A percentile compares a stretch with the other conserved stretches of the same genome.
Conservation (phyloP, 2,329 filamentous ascomycete species). For the Colletotrichum sp. region DNA sequence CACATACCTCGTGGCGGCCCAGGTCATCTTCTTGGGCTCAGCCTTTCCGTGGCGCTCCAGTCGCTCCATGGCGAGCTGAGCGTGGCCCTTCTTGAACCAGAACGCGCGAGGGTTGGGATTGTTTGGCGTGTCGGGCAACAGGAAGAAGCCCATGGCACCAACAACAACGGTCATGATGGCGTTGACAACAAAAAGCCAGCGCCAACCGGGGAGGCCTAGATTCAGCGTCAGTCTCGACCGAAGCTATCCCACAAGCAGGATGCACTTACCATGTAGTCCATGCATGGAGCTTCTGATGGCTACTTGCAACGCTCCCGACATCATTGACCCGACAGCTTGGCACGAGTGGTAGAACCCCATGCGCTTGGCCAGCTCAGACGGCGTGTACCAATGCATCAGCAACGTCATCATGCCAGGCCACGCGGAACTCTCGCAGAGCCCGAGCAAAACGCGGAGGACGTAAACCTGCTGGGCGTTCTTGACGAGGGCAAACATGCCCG, state of each 20-base stretch:
- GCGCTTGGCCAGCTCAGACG: constrained; percentile 50
- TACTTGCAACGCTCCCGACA: constrained; percentile 61
- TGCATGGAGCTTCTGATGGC: constrained; percentile 37
- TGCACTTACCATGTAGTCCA: constrained; percentile 5
- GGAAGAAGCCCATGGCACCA: constrained; percentile 16
- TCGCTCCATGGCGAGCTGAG: constrained; percentile 13
- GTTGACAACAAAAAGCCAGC: constrained; percentile 46
- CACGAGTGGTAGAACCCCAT: constrained; percentile 53
- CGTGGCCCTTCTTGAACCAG: constrained; percentile 16
- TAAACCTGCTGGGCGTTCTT: constrained; percentile 39
- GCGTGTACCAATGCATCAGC: constrained; percentile 48
- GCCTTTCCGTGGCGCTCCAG: constrained; percentile 16
- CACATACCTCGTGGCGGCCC: constrained; percentile 26
- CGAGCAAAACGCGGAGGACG: constrained; percentile 46
- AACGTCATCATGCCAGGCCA: constrained; percentile 32
- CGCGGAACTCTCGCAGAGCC: constrained; percentile 43
- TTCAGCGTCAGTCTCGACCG: constrained; percentile 37
- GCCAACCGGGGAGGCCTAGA: constrained; percentile 41
- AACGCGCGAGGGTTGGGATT: constrained; percentile 27
- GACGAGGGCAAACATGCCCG: constrained; percentile 14
- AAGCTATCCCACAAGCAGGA: not conserved
- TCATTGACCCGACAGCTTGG: constrained; percentile 57
- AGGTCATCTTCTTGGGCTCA: constrained; percentile 29
- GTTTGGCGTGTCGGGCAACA: constrained; percentile 19
- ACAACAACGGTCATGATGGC: constrained; percentile 29